phyloP scores from a whole-genome alignment of 139 green algal species.

The Volvox reticuliferus region DNA sequence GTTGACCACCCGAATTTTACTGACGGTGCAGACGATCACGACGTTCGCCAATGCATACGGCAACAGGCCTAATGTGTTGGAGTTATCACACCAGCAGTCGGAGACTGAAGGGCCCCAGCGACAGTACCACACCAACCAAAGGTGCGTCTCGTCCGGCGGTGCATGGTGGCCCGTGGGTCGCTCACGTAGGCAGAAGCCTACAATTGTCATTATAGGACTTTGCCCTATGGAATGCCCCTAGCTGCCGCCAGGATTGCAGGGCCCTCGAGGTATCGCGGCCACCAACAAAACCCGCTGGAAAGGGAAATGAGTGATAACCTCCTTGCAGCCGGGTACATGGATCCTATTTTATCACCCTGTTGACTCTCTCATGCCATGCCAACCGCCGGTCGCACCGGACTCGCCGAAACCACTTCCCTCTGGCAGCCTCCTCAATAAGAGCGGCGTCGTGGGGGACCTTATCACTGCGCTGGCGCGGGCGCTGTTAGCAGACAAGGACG shows the following conservation, averaged over 20 bases:
- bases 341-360: no score
- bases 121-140: conserved; percentile 60
- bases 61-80: conserved; percentile 53
- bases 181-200: background rate
- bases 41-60: conserved; percentile 54
- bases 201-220: no score
- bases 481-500: conserved; percentile 10
- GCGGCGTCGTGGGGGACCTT: conserved; percentile 38
- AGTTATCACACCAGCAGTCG: conserved; percentile 1
- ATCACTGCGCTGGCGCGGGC: conserved; percentile 41
- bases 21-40: conserved; percentile 45
- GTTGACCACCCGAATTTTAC: no score
- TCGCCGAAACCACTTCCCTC: no score
- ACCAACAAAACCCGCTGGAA: no score
- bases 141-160: background rate
- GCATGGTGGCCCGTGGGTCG: background rate
- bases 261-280: no score
- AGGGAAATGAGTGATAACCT: no score
- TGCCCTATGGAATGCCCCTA: no score
- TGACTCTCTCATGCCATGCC: no score
- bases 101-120: conserved; percentile 15
- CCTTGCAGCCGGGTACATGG: no score
- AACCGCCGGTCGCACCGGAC: no score
- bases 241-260: no score
- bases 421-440: conserved; percentile 50